Evolutionary conservation across 75 land plant species (phyloP).

Genomic region (Larix kaempferi): DNA sequence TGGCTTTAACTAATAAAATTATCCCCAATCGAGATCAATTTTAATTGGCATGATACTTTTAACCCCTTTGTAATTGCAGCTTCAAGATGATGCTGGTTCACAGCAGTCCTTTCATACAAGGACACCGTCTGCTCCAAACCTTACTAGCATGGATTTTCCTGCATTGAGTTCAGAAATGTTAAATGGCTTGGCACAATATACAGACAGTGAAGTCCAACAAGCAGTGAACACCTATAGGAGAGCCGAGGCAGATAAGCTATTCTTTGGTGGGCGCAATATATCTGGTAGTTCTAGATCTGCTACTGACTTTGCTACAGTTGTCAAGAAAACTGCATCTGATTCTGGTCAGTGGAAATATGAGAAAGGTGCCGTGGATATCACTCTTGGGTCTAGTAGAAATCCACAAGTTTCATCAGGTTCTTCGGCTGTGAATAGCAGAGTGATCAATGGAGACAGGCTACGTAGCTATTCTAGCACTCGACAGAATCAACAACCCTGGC

Average conservation of each 20-base stretch:
- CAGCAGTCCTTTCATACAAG: conserved; percentile 32
- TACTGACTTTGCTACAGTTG: conserved; percentile 82
- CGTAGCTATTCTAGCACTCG: conserved; percentile 20
- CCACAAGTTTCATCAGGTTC: conserved; percentile 42
- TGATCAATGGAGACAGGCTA: conserved; percentile 23
- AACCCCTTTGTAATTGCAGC: conserved; percentile 32
- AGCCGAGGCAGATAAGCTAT: conserved; percentile 34
- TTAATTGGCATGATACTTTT: conserved; percentile 4
- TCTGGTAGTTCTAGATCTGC: conserved; percentile 32
- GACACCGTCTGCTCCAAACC: conserved; percentile 60
- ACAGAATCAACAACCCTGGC: conserved; percentile 68
- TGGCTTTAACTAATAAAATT: neutral
- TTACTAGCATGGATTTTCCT: conserved; percentile 67
- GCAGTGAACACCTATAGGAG: conserved; percentile 23
- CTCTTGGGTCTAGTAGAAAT: conserved; percentile 55
- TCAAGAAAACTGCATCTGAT: conserved; percentile 64
- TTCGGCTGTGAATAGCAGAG: conserved; percentile 43
- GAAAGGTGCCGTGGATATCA: conserved; percentile 41
- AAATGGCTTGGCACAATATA: conserved; percentile 40
- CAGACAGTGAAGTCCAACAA: conserved; percentile 42
- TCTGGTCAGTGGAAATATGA: conserved; percentile 74
- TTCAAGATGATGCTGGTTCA: conserved; percentile 67
- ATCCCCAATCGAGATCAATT: neutral
- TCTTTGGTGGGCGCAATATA: conserved; percentile 32
- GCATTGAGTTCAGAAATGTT: conserved; percentile 48